phyloP scores from a whole-genome alignment of 129 eudicot genomes.

The Flaveria sonorensis region DNA sequence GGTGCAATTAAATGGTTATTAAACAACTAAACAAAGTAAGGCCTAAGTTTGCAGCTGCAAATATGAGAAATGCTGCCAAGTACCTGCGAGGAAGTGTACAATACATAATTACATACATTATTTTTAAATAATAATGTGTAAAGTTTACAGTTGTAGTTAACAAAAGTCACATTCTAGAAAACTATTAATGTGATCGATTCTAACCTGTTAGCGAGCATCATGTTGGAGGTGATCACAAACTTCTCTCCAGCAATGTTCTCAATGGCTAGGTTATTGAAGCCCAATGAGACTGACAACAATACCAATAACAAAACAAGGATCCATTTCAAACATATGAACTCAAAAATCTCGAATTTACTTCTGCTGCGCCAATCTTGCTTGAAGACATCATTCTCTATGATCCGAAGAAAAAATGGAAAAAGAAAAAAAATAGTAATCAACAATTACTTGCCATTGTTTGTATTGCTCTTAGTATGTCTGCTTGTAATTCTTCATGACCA shows the following conservation, averaged over 20 bases:
- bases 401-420: conserved; percentile 32
- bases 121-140: neutral
- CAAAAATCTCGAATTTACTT: conserved; percentile 55
- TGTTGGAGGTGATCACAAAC: conserved; percentile 82
- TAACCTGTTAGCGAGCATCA: conserved; percentile 74
- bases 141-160: conserved; percentile 9
- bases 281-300: conserved; percentile 60
- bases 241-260: conserved; percentile 86
- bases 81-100: conserved; percentile 46
- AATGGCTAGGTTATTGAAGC: conserved; percentile 73
- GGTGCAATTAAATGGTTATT: conserved; percentile 75
- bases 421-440: neutral
- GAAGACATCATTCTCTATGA: conserved; percentile 76
- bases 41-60: conserved; percentile 70
- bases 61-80: conserved; percentile 62
- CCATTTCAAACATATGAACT: conserved; percentile 77
- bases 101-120: neutral
- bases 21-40: conserved; percentile 68
- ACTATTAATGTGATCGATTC: neutral
- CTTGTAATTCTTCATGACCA: neutral
- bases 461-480: neutral
- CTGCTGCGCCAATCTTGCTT: conserved; percentile 91
- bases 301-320: conserved; percentile 69
- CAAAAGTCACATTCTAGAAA: conserved; percentile 1
- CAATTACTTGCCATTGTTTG: conserved; percentile 8